Evolutionary conservation across 2,329 filamentous ascomycete genomes (phyloP).

Genomic region (Pseudocercospora macadamiae): DNA sequence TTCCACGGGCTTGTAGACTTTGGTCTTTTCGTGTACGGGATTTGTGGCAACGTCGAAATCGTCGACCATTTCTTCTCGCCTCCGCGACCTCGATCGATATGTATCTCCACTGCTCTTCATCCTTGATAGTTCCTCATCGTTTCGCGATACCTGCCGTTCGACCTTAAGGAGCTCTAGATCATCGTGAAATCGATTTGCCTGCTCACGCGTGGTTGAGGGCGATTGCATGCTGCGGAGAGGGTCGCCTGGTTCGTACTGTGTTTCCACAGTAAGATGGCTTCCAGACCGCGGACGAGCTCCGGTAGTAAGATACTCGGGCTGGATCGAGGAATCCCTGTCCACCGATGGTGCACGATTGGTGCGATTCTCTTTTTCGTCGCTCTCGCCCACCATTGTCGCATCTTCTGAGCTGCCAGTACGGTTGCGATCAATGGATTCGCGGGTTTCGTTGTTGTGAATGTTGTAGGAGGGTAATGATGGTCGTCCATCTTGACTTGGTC

Average conservation of each 20-base stretch:
- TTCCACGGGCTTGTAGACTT: conserved; percentile 66
- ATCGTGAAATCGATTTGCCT: conserved; percentile 65
- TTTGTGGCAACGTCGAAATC: conserved; percentile 71
- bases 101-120: conserved; percentile 49
- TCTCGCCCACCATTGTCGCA: conserved; percentile 40
- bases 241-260: conserved; percentile 37
- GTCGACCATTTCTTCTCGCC: conserved; percentile 60
- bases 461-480: conserved; percentile 38
- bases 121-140: conserved; percentile 36
- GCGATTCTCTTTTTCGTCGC: conserved; percentile 21
- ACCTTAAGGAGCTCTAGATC: conserved; percentile 67
- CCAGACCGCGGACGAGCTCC: conserved; percentile 25
- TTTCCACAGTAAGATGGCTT: conserved; percentile 52
- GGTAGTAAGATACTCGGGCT: conserved; percentile 19
- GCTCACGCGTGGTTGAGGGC: conserved; percentile 61
- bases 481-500: conserved; percentile 21
- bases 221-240: conserved; percentile 44
- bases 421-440: conserved; percentile 11
- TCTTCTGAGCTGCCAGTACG: conserved; percentile 37
- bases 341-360: neutral
- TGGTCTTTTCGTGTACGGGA: conserved; percentile 68
- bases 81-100: conserved; percentile 55
- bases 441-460: conserved; percentile 30
- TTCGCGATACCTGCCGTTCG: conserved; percentile 61
- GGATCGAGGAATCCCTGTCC: neutral